Evolutionary conservation across 73 alveolate species (phyloP).

Genomic region (Tetrahymena malaccensis): DNA sequence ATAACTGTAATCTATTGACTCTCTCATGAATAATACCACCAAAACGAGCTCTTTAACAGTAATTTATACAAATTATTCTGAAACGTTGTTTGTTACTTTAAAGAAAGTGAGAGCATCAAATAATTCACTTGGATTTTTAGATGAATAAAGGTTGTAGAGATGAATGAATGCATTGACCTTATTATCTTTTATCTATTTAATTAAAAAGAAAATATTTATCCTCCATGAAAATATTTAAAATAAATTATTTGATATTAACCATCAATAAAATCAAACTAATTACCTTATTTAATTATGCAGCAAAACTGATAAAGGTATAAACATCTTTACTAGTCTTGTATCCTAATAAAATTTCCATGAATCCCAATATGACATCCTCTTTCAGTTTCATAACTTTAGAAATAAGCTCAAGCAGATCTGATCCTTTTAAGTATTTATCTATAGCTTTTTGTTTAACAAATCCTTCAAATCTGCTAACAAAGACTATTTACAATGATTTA

Average conservation of each 20-base stretch:
- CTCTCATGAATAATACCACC: background rate
- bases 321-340: background rate
- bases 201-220: no score
- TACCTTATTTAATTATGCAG: background rate
- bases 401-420: background rate
- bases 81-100: background rate
- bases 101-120: background rate
- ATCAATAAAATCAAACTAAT: background rate
- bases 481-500: background rate
- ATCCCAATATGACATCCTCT: background rate
- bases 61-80: background rate
- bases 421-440: background rate
- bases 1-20: background rate
- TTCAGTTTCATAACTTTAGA: background rate
- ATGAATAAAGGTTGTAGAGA: background rate
- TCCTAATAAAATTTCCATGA: background rate
- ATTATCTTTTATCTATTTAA: background rate
- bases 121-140: background rate
- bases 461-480: background rate
- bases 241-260: no score
- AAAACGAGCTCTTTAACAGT: background rate
- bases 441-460: background rate
- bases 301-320: background rate
- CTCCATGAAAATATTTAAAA: no score
- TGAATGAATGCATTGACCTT: background rate